These are phyloP conservation scores for Ogataea haglerorum DNA, from an alignment of 805 yeast genomes.

Conservation along the genomic window DNA sequence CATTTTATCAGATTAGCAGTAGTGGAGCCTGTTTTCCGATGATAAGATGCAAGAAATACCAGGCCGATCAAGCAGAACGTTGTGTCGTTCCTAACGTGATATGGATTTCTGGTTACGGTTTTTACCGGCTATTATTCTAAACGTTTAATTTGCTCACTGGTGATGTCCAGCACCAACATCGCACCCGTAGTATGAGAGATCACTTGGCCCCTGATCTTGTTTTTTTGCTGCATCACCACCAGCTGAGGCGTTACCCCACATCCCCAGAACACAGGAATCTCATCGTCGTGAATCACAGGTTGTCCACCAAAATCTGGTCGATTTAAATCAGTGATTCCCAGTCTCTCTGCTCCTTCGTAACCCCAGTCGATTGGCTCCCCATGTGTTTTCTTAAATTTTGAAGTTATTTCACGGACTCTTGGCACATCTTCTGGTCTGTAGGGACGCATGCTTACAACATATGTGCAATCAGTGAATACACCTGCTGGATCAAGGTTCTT, in stretches of 20 bases:
- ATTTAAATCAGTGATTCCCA: conserved; percentile 34
- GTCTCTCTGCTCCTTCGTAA: conserved; percentile 33
- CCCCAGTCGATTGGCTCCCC: conserved; percentile 45
- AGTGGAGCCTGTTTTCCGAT: too few relatives aligned
- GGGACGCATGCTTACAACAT: conserved; percentile 43
- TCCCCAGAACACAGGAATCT: conserved; percentile 43
- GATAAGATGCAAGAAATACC: too few relatives aligned
- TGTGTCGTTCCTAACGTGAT: too few relatives aligned
- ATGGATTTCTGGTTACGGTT: too few relatives aligned
- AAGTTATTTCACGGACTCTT: conserved; percentile 32
- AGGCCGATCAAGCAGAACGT: too few relatives aligned
- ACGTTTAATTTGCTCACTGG: conserved; percentile 22
- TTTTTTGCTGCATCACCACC: conserved; percentile 31
- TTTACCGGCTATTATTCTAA: background rate
- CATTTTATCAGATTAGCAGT: too few relatives aligned
- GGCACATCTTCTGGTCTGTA: conserved; percentile 31
- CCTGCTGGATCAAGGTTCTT: conserved; percentile 32
- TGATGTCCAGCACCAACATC: conserved; percentile 35
- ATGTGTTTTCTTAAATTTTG: conserved; percentile 32
- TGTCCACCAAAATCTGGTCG: conserved; percentile 39
- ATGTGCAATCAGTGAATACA: conserved; percentile 29
- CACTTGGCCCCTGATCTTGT: conserved; percentile 29
- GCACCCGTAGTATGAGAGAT: conserved; percentile 38
- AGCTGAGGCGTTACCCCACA: conserved; percentile 43
- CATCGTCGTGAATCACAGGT: conserved; percentile 31